A percentile compares a stretch with the other conserved stretches of the same genome.
Conservation (phyloP, 2,329 filamentous ascomycete species). For the Penicillium sp. region DNA sequence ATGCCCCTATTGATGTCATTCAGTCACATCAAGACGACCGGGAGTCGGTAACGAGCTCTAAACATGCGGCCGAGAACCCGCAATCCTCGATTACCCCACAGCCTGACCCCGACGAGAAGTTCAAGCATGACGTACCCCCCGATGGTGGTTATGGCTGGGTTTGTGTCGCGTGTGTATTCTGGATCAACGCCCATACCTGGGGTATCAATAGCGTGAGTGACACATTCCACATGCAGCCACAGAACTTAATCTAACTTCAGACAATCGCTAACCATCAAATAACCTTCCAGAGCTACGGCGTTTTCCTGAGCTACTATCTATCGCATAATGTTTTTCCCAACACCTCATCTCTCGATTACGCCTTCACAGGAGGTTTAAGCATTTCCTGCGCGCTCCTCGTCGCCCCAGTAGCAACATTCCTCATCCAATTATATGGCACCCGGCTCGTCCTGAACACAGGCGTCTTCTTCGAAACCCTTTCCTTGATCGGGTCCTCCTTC, state of each 20-base stretch:
- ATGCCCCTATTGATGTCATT: constrained; percentile 33
- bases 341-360: constrained; percentile 56
- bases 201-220: constrained; percentile 64
- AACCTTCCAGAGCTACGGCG: constrained; percentile 47
- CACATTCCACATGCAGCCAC: background rate
- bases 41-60: constrained; percentile 7
- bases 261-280: background rate
- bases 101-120: constrained; percentile 30
- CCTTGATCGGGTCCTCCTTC: constrained; percentile 59
- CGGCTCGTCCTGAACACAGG: constrained; percentile 57
- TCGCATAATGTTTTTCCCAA: constrained; percentile 55
- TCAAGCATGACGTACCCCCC: constrained; percentile 38
- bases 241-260: background rate
- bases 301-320: constrained; percentile 63
- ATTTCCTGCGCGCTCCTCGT: constrained; percentile 60
- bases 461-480: constrained; percentile 54
- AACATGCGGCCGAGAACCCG: constrained; percentile 9
- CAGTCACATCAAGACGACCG: constrained; percentile 19
- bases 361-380: constrained; percentile 61
- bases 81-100: constrained; percentile 2
- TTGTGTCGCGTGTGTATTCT: constrained; percentile 54
- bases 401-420: constrained; percentile 56
- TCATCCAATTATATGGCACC: constrained; percentile 55
- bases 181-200: constrained; percentile 72
- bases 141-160: constrained; percentile 66